Base-by-base conservation (phyloP, 202 grass and related monocot species). In the Setaria italica region DNA sequence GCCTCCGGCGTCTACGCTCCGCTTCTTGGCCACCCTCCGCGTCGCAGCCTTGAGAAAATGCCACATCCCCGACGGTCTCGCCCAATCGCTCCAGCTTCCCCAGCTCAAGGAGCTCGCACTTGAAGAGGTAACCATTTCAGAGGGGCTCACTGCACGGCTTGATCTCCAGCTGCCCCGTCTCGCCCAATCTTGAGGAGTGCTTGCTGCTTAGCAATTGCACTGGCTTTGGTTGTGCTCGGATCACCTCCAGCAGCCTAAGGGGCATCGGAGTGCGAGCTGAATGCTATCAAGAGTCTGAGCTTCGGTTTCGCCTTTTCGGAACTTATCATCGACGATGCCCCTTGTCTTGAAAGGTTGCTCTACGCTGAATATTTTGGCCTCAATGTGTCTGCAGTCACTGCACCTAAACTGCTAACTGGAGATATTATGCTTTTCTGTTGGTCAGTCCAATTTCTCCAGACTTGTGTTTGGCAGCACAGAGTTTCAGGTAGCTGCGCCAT, bases 331-430 rank as follows among this genome's bases (percentile, higher is more conserved):
- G n/a, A 20, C 1, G 48, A 54, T 74, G 71, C 30, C 46, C 71
- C 70, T 30, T 51, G 30, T 74, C 48, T 74, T 54, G 48, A 74
- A 74, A 53, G 15, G 50, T 33, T 10, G 32, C 71, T 35, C 71
- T 11, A 1, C 11, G 9, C 16, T 34, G 6, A 64, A 64, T 10
- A 32, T 30, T 15, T 2, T 39, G 37, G 8, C 39, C 1, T 30
- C 8, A 10, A 0, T 21, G 17, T 51, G 19, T 66, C 37, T 3
- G 67, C 87, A 0, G 37, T 80, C 8, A 20, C 25, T 4, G 72
- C 89, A 16, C 89, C 80, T 2, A 87, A 35, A 35, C 35, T 35
- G 35, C 35, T 35, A 35, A 41, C 48, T 91, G 39, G 81, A 85
- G 81, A 47, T 60, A 2, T 62, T 91, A 66, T 76, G 85, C 17